phyloP scores from a whole-genome alignment of 2,329 filamentous ascomycete species.

The Blastomyces percursus region DNA sequence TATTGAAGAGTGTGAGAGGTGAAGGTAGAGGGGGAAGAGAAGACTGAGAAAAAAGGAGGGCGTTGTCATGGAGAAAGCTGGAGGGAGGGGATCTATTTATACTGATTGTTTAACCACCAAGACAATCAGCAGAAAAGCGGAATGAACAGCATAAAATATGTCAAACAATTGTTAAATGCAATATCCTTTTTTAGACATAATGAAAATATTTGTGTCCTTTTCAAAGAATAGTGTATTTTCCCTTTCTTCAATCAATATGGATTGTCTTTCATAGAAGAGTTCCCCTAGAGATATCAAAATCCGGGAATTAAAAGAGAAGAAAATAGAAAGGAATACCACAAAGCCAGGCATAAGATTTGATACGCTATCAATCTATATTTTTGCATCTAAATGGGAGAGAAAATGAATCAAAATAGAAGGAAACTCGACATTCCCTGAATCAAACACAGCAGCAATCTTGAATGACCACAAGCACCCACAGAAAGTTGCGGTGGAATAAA shows the following conservation, averaged over 20 bases:
- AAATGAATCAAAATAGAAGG: too few relatives aligned
- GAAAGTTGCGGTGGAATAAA: background rate
- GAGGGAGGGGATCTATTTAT: background rate
- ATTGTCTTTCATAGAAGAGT: background rate
- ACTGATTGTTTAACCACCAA: background rate
- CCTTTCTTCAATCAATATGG: background rate
- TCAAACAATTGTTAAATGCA: background rate
- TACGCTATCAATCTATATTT: background rate
- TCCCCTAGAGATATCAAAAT: background rate
- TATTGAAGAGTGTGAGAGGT: background rate
- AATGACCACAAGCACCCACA: background rate
- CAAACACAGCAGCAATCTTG: too few relatives aligned
- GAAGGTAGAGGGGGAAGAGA: background rate
- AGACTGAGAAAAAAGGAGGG: background rate
- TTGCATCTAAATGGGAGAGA: background rate
- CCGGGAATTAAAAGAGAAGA: background rate
- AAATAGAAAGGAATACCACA: background rate
- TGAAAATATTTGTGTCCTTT: background rate
- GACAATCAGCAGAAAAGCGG: background rate
- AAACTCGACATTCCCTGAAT: too few relatives aligned
- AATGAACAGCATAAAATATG: background rate
- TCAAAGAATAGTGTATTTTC: background rate
- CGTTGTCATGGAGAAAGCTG: too few relatives aligned
- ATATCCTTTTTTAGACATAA: background rate
- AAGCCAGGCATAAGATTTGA: background rate